Percentiles rank a stretch among this genome's conserved stretches.
Conservation (phyloP, 306 rosid species). For the Lathyrus sativus region DNA sequence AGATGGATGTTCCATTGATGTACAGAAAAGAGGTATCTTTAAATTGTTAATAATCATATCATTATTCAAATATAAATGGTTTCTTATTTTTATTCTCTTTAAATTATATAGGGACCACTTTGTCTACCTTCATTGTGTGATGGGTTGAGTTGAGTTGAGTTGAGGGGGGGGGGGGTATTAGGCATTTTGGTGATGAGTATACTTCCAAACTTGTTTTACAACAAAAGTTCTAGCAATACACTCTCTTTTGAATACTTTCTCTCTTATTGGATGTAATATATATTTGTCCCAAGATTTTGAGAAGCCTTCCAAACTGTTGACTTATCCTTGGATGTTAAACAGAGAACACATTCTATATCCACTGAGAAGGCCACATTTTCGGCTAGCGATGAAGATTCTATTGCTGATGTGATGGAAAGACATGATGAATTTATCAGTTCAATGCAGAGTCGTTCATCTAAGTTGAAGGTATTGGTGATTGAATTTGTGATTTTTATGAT, state of each 20-base stretch:
- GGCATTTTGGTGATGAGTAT: not conserved
- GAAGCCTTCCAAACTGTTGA: not conserved
- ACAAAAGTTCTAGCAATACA: not conserved
- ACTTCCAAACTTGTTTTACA: not conserved
- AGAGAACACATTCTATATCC: constrained; percentile 71
- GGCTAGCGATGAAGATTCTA: constrained; percentile 82
- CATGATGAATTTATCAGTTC: constrained; percentile 82
- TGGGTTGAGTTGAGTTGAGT: not conserved
- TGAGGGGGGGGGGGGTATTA: too few species aligned
- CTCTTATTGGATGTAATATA: not conserved
- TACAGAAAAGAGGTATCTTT: constrained; percentile 72
- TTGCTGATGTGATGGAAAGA: constrained; percentile 77
- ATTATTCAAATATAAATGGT: constrained; percentile 23
- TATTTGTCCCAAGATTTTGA: not conserved
- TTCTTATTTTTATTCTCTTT: constrained; percentile 34
- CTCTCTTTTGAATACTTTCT: not conserved
- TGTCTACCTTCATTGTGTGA: not conserved
- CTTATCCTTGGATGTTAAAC: constrained; percentile 49
- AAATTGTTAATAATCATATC: constrained; percentile 34
- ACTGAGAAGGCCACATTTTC: constrained; percentile 75
- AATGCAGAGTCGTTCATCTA: constrained; percentile 88
- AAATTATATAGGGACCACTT: constrained; percentile 49
- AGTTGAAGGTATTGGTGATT: constrained; percentile 72
- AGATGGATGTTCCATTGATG: constrained; percentile 64
- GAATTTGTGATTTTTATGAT: constrained; percentile 22